Base-by-base conservation (phyloP, 441 rosid genomes). In the Euphorbia celastroides region DNA sequence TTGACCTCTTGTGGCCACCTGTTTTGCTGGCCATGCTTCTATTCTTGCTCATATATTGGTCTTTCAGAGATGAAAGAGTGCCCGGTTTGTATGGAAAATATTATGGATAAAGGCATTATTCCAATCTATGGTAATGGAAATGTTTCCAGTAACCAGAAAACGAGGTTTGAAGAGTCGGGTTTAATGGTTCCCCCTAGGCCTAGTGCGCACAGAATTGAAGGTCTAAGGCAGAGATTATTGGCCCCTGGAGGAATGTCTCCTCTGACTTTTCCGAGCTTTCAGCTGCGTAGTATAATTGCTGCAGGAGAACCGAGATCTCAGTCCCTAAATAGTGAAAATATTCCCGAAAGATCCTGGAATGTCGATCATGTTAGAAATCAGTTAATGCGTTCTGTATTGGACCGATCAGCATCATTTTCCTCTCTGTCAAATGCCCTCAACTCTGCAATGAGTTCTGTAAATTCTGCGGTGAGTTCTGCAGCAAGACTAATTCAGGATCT, bases 11-110 rank as follows among this genome's bases (percentile, higher is more conserved):
- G 96, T 26, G 93, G 96, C 28, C 96, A 89, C 68, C 86, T 89
- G 70, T 89, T 77, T 75, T 89, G 93, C 70, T 89, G 94, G 96
- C 84, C 94, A 32, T 90, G 96, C 86, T 87, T 90, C 76, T 88
- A 86, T 84, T 74, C 69, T 66, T 83, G 81, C 66, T 73, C 87
- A 30, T 26, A 75, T 70, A 50, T 50, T 19, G 73, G 66, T 69
- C 75, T 80, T 73, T 19, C 77, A 16, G 78, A 81, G 61, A 78
- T 79, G 27, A 87, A 81, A 66, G 92, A 84, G 60, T 87, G 89
- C 64, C 89, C 86, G 3, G 85, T 46, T 6, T 87, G 92, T 65
- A 77, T 80, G 55, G 86, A 82, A 5, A 85, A 84, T 61, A 84
- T 87, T 44, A 76, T 77, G 0, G 83, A 83, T 68, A 54, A 77